Evolutionary conservation across 768 basidiomycete species (phyloP).

Genomic region (Boletus bicolor): DNA sequence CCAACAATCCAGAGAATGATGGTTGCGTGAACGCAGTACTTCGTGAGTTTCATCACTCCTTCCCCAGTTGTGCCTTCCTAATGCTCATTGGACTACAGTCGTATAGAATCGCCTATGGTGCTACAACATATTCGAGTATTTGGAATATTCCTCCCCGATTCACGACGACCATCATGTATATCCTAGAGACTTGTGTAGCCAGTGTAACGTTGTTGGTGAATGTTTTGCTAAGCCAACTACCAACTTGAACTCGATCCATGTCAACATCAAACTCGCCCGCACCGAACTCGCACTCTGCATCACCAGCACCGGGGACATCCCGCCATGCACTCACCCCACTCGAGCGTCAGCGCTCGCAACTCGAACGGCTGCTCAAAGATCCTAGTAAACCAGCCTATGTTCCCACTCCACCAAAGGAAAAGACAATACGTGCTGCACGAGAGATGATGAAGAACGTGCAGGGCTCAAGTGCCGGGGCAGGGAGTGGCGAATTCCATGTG

Average conservation of each 20-base stretch:
- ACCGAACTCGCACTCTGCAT: slow-evolving; percentile 29
- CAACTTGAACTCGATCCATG: slow-evolving; percentile 21
- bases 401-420: slow-evolving; percentile 79
- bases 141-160: neutral
- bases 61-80: neutral
- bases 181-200: slow-evolving; percentile 13
- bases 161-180: slow-evolving; percentile 4
- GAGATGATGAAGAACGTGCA: slow-evolving; percentile 99
- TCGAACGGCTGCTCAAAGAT: slow-evolving; percentile 87
- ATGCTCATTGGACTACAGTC: slow-evolving; percentile 17
- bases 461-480: slow-evolving; percentile 95
- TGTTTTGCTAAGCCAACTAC: slow-evolving; percentile 16
- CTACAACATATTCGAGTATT: neutral
- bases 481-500: slow-evolving; percentile 97
- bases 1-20: slow-evolving; percentile 94
- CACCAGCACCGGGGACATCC: slow-evolving; percentile 28
- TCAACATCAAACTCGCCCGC: slow-evolving; percentile 30
- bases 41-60: slow-evolving; percentile 48
- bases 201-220: slow-evolving; percentile 15
- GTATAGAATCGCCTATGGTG: slow-evolving; percentile 16
- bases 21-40: slow-evolving; percentile 95
- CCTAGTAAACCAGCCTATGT: slow-evolving; percentile 80
- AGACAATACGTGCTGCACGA: slow-evolving; percentile 72
- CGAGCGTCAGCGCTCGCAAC: slow-evolving; percentile 59
- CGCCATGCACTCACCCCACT: slow-evolving; percentile 50